phyloP scores from a whole-genome alignment of 371 early-diverging fungal species.

The Lichtheimia corymbifera region DNA sequence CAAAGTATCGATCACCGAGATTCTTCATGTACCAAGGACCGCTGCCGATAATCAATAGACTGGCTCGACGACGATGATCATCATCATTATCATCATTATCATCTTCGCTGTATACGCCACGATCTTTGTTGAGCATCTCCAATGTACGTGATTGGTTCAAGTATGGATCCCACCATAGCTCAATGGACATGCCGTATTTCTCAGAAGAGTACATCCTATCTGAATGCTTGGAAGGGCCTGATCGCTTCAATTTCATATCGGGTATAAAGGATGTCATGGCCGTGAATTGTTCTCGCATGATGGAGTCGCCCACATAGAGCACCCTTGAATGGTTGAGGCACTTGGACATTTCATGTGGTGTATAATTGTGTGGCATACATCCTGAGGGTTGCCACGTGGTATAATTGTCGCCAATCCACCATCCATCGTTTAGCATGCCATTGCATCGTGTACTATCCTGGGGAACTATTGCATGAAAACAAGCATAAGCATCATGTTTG shows the following conservation, averaged over 20 bases:
- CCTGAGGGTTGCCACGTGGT: conserved; percentile 60
- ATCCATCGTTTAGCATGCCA: conserved; percentile 47
- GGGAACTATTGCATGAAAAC: conserved; percentile 9
- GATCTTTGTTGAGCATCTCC: conserved; percentile 22
- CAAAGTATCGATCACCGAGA: conserved; percentile 30
- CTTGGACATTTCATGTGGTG: conserved; percentile 24
- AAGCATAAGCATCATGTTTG: not conserved
- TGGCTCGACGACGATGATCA: conserved; percentile 26
- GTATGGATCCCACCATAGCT: conserved; percentile 71
- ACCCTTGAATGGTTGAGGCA: conserved; percentile 50
- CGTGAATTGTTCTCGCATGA: conserved; percentile 61
- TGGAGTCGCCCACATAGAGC: conserved; percentile 68
- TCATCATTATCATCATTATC: not conserved
- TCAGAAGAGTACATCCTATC: conserved; percentile 30
- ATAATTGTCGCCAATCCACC: conserved; percentile 37
- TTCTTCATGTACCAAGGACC: conserved; percentile 65
- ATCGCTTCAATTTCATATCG: conserved; percentile 16
- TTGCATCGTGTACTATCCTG: conserved; percentile 34
- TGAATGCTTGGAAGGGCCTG: conserved; percentile 32
- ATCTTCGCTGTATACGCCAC: too few relatives aligned
- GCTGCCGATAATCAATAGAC: conserved; percentile 52
- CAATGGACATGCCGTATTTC: conserved; percentile 32
- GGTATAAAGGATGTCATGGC: conserved; percentile 46
- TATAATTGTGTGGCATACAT: conserved; percentile 60
- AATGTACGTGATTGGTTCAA: conserved; percentile 49